Evolutionary conservation across 1,284 basidiomycete genomes (phyloP).

Genomic region (Hemileia vastatrix): DNA sequence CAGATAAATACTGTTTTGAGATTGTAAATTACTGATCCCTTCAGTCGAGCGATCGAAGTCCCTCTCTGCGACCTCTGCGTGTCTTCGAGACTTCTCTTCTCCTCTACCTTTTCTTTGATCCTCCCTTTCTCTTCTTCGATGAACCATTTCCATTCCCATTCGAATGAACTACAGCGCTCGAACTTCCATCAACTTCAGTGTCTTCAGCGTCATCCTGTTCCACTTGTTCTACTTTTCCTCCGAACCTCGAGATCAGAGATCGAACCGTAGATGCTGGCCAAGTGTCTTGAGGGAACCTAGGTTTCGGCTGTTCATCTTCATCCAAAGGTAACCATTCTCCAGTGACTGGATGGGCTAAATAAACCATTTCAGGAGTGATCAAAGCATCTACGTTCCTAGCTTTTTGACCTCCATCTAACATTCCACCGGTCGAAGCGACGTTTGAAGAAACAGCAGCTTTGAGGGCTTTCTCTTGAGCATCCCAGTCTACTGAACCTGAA

Average conservation of each 20-base stretch:
- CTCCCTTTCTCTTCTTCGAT: neutral
- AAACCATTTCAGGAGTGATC: constrained; percentile 32
- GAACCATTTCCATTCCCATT: neutral
- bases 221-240: neutral
- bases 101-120: too few species aligned
- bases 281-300: neutral
- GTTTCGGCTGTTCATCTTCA: constrained; percentile 11
- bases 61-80: too few species aligned
- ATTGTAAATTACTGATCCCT: too few species aligned
- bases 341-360: constrained; percentile 28
- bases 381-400: constrained; percentile 26
- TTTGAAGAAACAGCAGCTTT: constrained; percentile 24
- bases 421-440: constrained; percentile 5
- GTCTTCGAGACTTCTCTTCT: too few species aligned
- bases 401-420: constrained; percentile 10
- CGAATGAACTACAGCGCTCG: neutral
- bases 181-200: neutral
- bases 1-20: too few species aligned
- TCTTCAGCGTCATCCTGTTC: neutral
- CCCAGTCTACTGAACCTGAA: constrained; percentile 32
- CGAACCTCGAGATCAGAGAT: neutral
- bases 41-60: too few species aligned
- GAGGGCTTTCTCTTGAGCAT: constrained; percentile 31
- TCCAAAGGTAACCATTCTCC: constrained; percentile 32
- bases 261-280: neutral